Evolutionary conservation across 2,329 filamentous ascomycete species (phyloP), one percentile per base, ranked within the genome.

Genomic region (Fusarium graminum): DNA sequence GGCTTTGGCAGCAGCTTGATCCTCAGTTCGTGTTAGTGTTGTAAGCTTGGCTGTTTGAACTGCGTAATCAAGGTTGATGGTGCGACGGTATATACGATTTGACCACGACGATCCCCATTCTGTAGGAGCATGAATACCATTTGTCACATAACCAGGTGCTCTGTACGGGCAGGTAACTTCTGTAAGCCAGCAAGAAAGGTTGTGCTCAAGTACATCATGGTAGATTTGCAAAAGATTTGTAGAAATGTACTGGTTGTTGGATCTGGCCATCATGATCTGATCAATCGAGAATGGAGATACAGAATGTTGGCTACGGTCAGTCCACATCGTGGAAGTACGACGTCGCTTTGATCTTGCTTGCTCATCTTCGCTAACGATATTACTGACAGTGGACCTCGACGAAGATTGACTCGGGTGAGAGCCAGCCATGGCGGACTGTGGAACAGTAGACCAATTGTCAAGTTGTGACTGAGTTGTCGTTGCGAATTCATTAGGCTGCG

Each of bases 101-200:
- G 70, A 71, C 70, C 70, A 72, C 0, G 52, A 69, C 3, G 68
- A 65, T 2, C 70, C 70, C 70, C 70, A 72, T 65, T 72, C 69
- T 7, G 57, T 59, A 8, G 63, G 55, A 25, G 53, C 32, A 6
- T 53, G 51, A 0, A 19, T 51, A 7, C 45, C 55, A 1, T 44
- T 47, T 4, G 55, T 43, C 39, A 60, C 43, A 6, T 59, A 65
- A 6, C 58, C 62, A 2, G 61, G 62, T 6, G 63, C 52, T 53
- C 70, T 67, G 36, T 72, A 72, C 4, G 70, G 70, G 14, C 70
- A 72, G 16, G 70, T 72, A 7, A 68, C 68, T 40, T 72, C 69
- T 1, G 70, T 72, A 19, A 72, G 26, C 70, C 70, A 72, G 25
- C 70, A 72, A 3, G 67, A 69, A 6, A 72, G 68, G 19, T 72